Base-by-base conservation (phyloP, 441 rosid genomes). In the Raphanus hybrid region DNA sequence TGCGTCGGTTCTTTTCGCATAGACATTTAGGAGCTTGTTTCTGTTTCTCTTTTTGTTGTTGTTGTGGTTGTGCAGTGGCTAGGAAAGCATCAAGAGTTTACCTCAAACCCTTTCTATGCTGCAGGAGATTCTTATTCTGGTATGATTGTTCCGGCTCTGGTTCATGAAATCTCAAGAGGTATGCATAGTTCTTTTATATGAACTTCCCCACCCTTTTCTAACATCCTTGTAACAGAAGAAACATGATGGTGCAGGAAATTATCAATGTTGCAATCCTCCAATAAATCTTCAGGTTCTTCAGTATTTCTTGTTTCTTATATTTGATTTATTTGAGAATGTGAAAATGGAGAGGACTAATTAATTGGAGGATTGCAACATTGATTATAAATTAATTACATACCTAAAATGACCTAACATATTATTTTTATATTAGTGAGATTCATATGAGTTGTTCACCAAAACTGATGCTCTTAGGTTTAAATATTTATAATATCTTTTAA, bases 41-140 rank as follows among this genome's bases (percentile, higher is more conserved):
- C 5, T 3, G 9, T 3, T 4, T 1, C 3, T 41, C 32, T 41
- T 12, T 50, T 50, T 10, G 1, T 43, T 41, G 50, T 8, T 67
- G 6, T 62, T 5, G 43, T 71, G n/a, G 57, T 18, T 64, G 4
- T 61, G 14, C 73, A 86, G 85, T 86, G 88, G 89, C 69, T 84
- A 71, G 7, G 35, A 6, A 65, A 73, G 57, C 87, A 84, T 79
- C 79, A 76, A 5, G 70, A 81, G 59, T 84, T 82, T 80, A 34
- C 27, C 8, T 52, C 48, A 2, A 83, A 83, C 29, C 76, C 79
- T 26, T 59, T 82, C 20, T 87, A 82, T 43, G 67, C 79, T 6
- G 73, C 52, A 0, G 86, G 86, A 9, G 82, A 83, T 79, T 86
- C 90, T 0, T 78, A 84, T 57, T 70, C 87, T 11, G 87, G 87